Conservation (phyloP, 2,329 filamentous ascomycete genomes). For the Paecilomyces sp. region DNA sequence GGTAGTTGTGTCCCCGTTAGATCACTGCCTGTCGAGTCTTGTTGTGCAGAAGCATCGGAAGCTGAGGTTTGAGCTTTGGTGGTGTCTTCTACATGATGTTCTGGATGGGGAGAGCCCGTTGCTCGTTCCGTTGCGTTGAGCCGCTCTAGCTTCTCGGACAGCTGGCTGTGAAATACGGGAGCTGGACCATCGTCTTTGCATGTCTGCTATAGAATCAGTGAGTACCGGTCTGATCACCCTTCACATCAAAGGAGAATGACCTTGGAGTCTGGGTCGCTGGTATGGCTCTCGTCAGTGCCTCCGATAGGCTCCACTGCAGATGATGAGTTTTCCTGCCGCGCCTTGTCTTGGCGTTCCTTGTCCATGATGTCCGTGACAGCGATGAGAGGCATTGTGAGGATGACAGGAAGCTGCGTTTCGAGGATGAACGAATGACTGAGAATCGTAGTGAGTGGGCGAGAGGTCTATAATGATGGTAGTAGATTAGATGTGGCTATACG, state of each 20-base stretch:
- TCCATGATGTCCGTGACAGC: not conserved
- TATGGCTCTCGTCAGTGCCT: not conserved
- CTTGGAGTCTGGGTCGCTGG: not conserved
- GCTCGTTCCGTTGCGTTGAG: not conserved
- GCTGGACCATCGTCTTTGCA: not conserved
- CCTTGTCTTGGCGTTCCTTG: not conserved
- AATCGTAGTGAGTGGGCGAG: not conserved
- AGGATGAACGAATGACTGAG: not conserved
- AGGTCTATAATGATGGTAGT: not conserved
- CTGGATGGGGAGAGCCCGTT: not conserved
- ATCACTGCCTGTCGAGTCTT: not conserved
- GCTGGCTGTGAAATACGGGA: not conserved
- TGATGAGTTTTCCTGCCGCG: not conserved
- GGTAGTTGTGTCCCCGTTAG: not conserved
- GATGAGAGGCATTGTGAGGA: not conserved
- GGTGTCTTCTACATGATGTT: not conserved
- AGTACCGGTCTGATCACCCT: not conserved
- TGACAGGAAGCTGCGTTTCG: not conserved
- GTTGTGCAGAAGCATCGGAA: not conserved
- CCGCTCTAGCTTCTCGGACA: not conserved
- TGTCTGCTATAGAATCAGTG: not conserved
- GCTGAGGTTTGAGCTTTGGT: not conserved
- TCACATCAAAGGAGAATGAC: not conserved
- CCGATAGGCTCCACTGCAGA: not conserved
- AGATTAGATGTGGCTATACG: not conserved